Percentiles rank a stretch among this genome's conserved stretches.
phyloP scores from a whole-genome alignment of 2,329 filamentous ascomycete species.

The Pseudocercospora vitis region DNA sequence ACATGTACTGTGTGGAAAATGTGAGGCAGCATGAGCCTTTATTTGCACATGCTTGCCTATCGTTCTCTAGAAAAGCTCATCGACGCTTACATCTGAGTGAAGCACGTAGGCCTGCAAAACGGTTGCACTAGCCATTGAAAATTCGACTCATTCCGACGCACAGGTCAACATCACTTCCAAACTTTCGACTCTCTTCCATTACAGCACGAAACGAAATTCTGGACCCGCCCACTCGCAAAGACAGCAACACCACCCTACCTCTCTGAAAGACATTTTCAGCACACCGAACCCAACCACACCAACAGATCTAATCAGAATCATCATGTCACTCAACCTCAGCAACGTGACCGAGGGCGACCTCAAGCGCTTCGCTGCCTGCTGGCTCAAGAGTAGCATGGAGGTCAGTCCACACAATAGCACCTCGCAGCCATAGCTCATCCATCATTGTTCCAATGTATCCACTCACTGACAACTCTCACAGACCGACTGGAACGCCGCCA shows the following conservation, averaged over 20 bases:
- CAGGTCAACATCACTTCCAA: constrained; percentile 9
- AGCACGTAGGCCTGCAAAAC: neutral
- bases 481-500: constrained; percentile 23
- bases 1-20: constrained; percentile 8
- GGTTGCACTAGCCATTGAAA: neutral
- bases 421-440: neutral
- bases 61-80: constrained; percentile 3
- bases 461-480: neutral
- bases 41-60: neutral
- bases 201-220: constrained; percentile 4
- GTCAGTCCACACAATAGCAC: neutral
- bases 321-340: constrained; percentile 14
- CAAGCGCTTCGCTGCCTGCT: constrained; percentile 25
- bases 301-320: constrained; percentile 7
- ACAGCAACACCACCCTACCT: neutral
- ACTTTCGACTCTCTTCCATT: constrained; percentile 2
- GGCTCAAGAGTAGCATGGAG: constrained; percentile 12
- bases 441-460: too few relatives aligned
- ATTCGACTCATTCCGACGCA: neutral
- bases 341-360: constrained; percentile 16
- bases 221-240: neutral
- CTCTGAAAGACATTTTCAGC: too few relatives aligned
- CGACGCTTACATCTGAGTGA: constrained; percentile 9
- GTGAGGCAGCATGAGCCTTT: neutral
- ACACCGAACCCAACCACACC: too few relatives aligned